Evolutionary conservation across 2,329 filamentous ascomycete genomes (phyloP), one percentile per base, ranked within the genome.

Genomic region (Annulohypoxylon truncatum): DNA sequence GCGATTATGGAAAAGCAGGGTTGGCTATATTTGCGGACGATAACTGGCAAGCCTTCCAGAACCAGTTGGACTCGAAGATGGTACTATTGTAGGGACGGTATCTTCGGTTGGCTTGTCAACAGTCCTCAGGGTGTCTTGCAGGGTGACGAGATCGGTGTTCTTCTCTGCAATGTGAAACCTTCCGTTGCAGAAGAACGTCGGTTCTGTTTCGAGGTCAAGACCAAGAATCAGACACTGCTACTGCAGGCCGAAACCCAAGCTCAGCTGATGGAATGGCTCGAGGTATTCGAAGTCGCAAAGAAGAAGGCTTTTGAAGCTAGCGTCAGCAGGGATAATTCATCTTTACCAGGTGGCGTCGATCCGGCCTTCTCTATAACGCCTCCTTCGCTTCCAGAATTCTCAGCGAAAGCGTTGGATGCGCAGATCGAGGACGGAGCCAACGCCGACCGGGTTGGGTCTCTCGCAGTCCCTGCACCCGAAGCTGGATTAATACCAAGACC

Each of bases 201-300:
- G 13, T 99, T 98, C 79, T 98, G 96, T 77, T 97, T 99, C 74
- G 96, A 99, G 79, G 92, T 99, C 74, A 99, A 98, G 83, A 99
- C 96, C 2, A 99, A 97, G 79, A 97, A 93, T 74, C 92, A 92
- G 68, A 96, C 90, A 52, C 89, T 97, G 68, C 82, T 97, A 64
- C 84, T 99, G 2, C 96, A 99, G 80, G 92, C 95, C 3, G 96
- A 99, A 77, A 97, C 93, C 0, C 96, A 99, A 77, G 84, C 83
- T 52, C 93, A 98, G 76, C 86, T 99, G n/a, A 94, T 92, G 63
- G 92, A 97, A 73, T 99, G 96, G 96, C 89, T 99, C 59, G 89
- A 92, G 69, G 90, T 95, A 0, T 97, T 99, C 73, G 95, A 99
- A 72, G 88, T 94, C 13, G 94, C 95, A 56, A 99, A 99, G 81